A percentile compares a stretch with the other conserved stretches of the same genome.
Conservation (phyloP, 352 stramenopile genomes). For the Phytophthora pinifolia region DNA sequence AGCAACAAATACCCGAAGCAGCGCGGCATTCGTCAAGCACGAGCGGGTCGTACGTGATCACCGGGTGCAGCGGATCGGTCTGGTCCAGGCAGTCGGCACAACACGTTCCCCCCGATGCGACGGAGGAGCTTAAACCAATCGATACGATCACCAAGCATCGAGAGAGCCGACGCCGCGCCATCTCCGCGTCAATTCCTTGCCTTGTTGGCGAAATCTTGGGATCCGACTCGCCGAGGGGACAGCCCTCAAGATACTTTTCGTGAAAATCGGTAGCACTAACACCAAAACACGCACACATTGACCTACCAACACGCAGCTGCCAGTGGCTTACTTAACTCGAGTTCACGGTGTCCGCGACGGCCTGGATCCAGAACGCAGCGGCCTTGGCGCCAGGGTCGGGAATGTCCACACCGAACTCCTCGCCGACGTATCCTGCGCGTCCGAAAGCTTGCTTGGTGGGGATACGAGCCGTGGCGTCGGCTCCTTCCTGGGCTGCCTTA, state of each 20-base stretch:
- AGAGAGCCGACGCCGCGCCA: not conserved
- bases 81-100: constrained; percentile 46
- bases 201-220: constrained; percentile 3
- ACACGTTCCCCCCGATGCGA: constrained; percentile 18
- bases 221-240: constrained; percentile 3
- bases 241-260: constrained; percentile 12
- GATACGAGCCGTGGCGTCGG: constrained; percentile 92
- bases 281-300: too few species aligned
- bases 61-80: constrained; percentile 30
- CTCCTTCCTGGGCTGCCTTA: constrained; percentile 78
- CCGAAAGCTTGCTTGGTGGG: constrained; percentile 70
- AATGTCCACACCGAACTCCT: constrained; percentile 82
- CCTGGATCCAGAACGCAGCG: constrained; percentile 89
- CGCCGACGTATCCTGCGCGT: constrained; percentile 88
- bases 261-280: too few species aligned
- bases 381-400: constrained; percentile 95
- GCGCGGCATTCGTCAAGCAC: constrained; percentile 42
- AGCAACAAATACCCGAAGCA: constrained; percentile 52
- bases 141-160: not conserved
- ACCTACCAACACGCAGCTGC: too few species aligned
- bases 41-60: constrained; percentile 49
- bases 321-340: constrained; percentile 26
- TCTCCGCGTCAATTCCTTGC: not conserved
- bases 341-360: constrained; percentile 49
- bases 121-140: not conserved